Evolutionary conservation across 2,329 filamentous ascomycete species (phyloP), one percentile per base, ranked within the genome.

Genomic region (Arthrocladium fulminans): DNA sequence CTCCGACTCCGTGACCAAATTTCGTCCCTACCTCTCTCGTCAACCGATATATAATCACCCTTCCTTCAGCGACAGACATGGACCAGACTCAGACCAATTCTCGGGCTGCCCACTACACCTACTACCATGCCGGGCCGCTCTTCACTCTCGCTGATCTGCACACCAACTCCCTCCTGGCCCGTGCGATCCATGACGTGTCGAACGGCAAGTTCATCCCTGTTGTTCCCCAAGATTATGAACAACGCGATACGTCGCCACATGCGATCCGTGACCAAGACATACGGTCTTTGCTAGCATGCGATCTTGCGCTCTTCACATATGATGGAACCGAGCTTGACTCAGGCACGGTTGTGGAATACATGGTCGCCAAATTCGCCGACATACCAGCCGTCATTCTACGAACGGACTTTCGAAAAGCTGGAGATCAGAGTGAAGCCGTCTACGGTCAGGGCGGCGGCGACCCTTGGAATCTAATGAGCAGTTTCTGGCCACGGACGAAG

Each of bases 311-410:
- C 24, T 58, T 59, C 42, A 58, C 54, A 3, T 59, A 58, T 37
- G 57, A 59, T 37, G 57, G 57, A 2, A 30, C 54, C 10, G 57
- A 59, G 39, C 51, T 59, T 17, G 57, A 59, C 35, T 51, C 55
- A 9, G 57, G 57, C 20, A 59, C 57, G 1, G 57, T 59, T 8
- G 56, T 58, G 22, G 57, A 59, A 39, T 59, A 59, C 42, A 57
- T 58, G 54, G 40, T 55, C 27, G 49, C 57, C 25, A 59, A 59
- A 44, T 55, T 56, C 46, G 57, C 57, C 1, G 57, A 59, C 29
- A 54, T 59, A 23, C 57, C 57, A 4, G 41, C 50, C n/a, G 57
- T 59, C 15, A 55, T 59, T 29, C 29, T 59, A 17, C 46, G 57
- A 13, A 58, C 55, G 3, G 57, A 59, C 41, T 57, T 59, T 44